phyloP scores from a whole-genome alignment of 257 asterid genomes.

The Dorcoceras hygrometricum region DNA sequence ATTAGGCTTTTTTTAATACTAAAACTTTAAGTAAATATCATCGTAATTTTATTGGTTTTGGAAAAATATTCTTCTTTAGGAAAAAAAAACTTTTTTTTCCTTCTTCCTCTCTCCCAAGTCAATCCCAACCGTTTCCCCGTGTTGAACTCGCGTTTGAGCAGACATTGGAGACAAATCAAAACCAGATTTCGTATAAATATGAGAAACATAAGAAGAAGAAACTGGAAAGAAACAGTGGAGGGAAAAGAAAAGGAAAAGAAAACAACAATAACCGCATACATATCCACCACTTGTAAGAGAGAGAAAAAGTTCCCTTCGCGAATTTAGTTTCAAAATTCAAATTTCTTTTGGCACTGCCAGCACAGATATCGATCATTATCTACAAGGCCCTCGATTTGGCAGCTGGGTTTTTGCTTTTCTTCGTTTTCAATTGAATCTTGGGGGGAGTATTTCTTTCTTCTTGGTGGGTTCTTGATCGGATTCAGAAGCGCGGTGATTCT shows the following conservation, averaged over 20 bases:
- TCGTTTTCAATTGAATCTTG: slow-evolving; percentile 18
- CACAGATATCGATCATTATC: slow-evolving; percentile 10
- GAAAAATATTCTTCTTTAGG: too few relatives aligned
- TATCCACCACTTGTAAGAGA: slow-evolving; percentile 18
- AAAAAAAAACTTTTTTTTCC: too few relatives aligned
- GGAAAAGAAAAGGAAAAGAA: neutral
- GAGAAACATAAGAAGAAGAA: slow-evolving; percentile 5
- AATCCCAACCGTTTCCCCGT: slow-evolving; percentile 59
- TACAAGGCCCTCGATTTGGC: slow-evolving; percentile 25
- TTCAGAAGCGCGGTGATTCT: neutral
- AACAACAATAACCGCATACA: neutral
- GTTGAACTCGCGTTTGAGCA: slow-evolving; percentile 56
- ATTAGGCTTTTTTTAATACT: too few relatives aligned
- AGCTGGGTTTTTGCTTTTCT: slow-evolving; percentile 16
- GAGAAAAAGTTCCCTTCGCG: slow-evolving; percentile 22
- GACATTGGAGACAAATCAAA: slow-evolving; percentile 27
- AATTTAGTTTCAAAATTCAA: slow-evolving; percentile 23
- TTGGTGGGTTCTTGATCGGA: slow-evolving; percentile 18
- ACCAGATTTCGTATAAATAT: neutral
- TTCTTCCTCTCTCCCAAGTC: slow-evolving; percentile 20
- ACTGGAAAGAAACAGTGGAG: slow-evolving; percentile 13
- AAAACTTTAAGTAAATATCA: too few relatives aligned
- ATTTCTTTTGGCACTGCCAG: slow-evolving; percentile 16
- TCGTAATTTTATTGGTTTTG: too few relatives aligned
- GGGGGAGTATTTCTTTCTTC: neutral